Evolutionary conservation across 805 yeast genomes (phyloP), one percentile per base, ranked within the genome.

Genomic region (Kodamaea kaohsiungensis): DNA sequence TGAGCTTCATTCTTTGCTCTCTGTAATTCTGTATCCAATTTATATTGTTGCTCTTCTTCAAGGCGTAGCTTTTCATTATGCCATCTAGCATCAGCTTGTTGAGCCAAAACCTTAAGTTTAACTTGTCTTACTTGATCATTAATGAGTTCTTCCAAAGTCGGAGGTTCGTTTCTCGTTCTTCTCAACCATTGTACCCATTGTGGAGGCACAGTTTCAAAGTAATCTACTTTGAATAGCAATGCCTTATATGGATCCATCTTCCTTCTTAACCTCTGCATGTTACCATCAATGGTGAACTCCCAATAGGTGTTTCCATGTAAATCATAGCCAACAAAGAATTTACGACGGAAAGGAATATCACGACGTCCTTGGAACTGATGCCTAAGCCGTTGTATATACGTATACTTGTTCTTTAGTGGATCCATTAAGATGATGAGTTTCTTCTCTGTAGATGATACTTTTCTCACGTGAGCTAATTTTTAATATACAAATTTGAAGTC

Each of bases 151-250:
- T 78, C 73, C 17, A 89, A 61, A 0, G 85, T 75, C 0, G 96
- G 96, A 6, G 85, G 77, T 1, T 69, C 64, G 1, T 73, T 68
- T 49, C 95, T 75, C 1, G 89, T 84, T 60, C 82, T 75, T 51
- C 93, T 69, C 17, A 90, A 76, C 96, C 96, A 89, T 65, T 87
- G 92, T 39, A 81, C 73, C 96, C 96, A 89, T 62, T 84, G 90
- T 13, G 91, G 82, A 15, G 85, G 85, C 2, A 79, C 82, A 15
- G 83, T 81, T 6, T 75, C 66, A 59, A 83, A 84, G 58, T 86
- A 86, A 57, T 86, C 88, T 6, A 80, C 82, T 46, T 81, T 76
- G 63, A 79, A 81, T 3, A 75, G 65, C 53, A 76, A 75, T 45
- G 76, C 73, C 39, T 71, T 68, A 42, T 70, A 65, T 10, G 90